Conservation (phyloP, 176 grass and related monocot species). For the Rhynchospora breviuscula region DNA sequence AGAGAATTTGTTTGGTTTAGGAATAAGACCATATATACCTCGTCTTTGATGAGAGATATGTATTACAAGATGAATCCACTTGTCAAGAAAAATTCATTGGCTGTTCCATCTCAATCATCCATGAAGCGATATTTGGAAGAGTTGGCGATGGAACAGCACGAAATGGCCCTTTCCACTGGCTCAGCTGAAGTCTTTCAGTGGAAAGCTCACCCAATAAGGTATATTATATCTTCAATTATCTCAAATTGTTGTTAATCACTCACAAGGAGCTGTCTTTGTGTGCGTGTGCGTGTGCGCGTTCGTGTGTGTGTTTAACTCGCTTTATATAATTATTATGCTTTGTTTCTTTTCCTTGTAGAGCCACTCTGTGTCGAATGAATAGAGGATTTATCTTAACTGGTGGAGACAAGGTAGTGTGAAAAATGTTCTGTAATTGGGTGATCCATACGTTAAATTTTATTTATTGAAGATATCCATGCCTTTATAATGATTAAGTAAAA, state of each 20-base stretch:
- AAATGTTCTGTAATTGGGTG: constrained; percentile 13
- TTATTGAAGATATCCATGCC: neutral
- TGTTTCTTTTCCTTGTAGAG: constrained; percentile 39
- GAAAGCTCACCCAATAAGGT: constrained; percentile 60
- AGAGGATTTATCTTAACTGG: constrained; percentile 71
- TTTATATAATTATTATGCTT: constrained; percentile 11
- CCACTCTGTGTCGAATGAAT: constrained; percentile 71
- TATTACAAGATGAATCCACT: constrained; percentile 74
- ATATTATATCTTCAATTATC: constrained; percentile 17
- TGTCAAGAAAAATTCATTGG: constrained; percentile 23
- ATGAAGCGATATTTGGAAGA: constrained; percentile 48
- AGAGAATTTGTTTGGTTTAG: constrained; percentile 25
- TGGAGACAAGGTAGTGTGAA: constrained; percentile 65
- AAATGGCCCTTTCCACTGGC: constrained; percentile 38
- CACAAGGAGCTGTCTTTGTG: neutral
- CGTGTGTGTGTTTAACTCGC: neutral
- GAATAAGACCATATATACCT: constrained; percentile 47
- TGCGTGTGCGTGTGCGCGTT: too few species aligned
- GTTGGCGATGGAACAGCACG: constrained; percentile 62
- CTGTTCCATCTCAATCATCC: constrained; percentile 18
- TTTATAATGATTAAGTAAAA: neutral
- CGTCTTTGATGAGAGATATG: constrained; percentile 59
- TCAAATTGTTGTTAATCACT: neutral
- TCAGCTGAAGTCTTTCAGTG: constrained; percentile 58
- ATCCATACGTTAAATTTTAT: neutral